These are phyloP conservation scores for Globisporangium cederbergense DNA, from an alignment of 352 stramenopile species.

Conservation along the genomic window DNA sequence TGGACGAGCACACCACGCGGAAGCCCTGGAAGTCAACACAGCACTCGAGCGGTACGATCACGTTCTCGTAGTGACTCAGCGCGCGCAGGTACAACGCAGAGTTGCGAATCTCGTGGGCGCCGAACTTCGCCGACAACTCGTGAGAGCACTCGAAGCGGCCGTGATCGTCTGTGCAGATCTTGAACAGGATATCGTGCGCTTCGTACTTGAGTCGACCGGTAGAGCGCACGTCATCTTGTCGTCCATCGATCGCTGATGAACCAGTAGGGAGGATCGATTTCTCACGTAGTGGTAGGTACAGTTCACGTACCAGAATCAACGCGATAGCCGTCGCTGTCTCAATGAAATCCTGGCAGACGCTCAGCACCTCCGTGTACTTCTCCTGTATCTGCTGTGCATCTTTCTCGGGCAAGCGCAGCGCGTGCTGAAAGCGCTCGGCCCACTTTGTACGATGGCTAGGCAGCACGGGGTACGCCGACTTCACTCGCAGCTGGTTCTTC, in stretches of 20 bases:
- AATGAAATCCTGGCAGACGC: conserved; percentile 89
- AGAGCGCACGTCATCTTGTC: conserved; percentile 58
- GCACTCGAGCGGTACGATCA: conserved; percentile 73
- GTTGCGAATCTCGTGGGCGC: conserved; percentile 75
- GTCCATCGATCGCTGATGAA: conserved; percentile 59
- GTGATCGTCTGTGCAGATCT: conserved; percentile 89
- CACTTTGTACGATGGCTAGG: conserved; percentile 49
- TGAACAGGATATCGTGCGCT: conserved; percentile 87
- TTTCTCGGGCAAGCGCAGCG: conserved; percentile 37
- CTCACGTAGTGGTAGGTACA: conserved; percentile 58
- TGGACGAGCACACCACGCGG: conserved; percentile 80
- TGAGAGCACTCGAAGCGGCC: conserved; percentile 89
- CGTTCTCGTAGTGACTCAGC: conserved; percentile 27
- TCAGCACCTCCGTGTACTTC: conserved; percentile 85
- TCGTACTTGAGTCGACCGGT: conserved; percentile 73
- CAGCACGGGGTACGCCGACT: conserved; percentile 42
- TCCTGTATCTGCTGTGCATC: conserved; percentile 40
- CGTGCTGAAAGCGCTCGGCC: conserved; percentile 60
- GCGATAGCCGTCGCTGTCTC: conserved; percentile 66
- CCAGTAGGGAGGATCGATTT: conserved; percentile 76
- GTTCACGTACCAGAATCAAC: conserved; percentile 78
- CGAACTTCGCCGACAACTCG: conserved; percentile 85
- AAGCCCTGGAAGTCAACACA: conserved; percentile 89
- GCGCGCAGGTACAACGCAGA: conserved; percentile 72
- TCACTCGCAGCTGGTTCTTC: conserved; percentile 42